Percentiles rank a stretch among this genome's conserved stretches.
Conservation (phyloP, 768 basidiomycete genomes). For the Suillus alpinus region DNA sequence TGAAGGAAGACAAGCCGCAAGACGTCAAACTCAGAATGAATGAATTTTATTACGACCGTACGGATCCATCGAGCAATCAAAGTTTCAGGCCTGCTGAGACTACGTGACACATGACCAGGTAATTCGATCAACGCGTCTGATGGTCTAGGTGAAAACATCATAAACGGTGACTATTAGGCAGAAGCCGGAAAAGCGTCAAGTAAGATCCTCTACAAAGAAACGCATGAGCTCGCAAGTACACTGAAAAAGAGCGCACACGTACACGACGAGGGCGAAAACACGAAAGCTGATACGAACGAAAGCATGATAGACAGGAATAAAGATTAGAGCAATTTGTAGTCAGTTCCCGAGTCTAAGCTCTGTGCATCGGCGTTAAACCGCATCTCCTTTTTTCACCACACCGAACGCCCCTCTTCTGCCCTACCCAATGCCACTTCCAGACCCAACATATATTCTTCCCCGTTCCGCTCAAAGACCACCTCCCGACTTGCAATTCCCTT, state of each 20-base stretch:
- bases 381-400: slow-evolving; percentile 20
- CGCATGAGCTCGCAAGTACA: background rate
- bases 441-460: slow-evolving; percentile 26
- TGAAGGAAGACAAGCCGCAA: background rate
- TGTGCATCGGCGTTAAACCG: background rate
- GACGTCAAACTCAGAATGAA: background rate
- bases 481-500: slow-evolving; percentile 16
- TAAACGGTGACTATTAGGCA: background rate
- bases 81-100: background rate
- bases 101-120: background rate
- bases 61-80: background rate
- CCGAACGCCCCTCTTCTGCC: slow-evolving; percentile 30
- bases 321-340: slow-evolving; percentile 1
- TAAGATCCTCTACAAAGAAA: background rate
- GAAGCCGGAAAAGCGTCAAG: background rate
- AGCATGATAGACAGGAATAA: slow-evolving; percentile 1
- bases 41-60: background rate
- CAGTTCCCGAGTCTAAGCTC: background rate
- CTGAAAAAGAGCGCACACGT: background rate
- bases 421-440: slow-evolving; percentile 30
- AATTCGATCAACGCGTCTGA: background rate
- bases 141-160: background rate
- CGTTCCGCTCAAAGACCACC: slow-evolving; percentile 25
- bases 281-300: background rate
- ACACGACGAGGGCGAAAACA: background rate